Base-by-base conservation (phyloP, 1,284 basidiomycete species). In the Laetiporus sulphureus region DNA sequence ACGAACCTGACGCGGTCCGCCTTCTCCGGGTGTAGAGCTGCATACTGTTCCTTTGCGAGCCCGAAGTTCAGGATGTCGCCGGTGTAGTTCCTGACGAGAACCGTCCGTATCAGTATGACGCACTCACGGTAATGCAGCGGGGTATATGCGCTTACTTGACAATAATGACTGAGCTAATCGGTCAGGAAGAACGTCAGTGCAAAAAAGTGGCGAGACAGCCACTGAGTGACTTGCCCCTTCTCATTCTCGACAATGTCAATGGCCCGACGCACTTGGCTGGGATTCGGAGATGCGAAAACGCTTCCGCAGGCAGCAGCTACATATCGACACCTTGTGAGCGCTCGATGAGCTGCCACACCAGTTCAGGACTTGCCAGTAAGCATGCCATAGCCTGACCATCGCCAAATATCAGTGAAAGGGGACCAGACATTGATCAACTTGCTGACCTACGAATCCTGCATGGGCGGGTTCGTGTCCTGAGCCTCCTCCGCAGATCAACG, bases 1-100 rank as follows among this genome's bases (percentile, higher is more conserved):
- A 95, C 68, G 47, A 96, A 88, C 52, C 79, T 83, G 53, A 93
- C 77, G 23, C 72, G 69, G 37, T 82, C 69, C 0, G 77, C 71
- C 53, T 79, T 83, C 18, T 76, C 72, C 0, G 85, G 79, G 47
- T 89, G 77, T 25, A 72, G 65, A 0, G 87, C 82, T 2, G 83
- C 75, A 54, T 83, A 83, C 48, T 90, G 83, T 60, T 97, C 93
- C 50, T 83, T 90, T 3, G 91, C 91, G 5, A 97, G 74, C 32
- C 93, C 92, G 56, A 97, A 96, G 60, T 94, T 91, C 38, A 97
- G 75, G 12, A 94, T 79, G 56, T 96, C 91, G 21, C 91, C 90
- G 0, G 91, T 93, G 58, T 90, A 90, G 52, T 88, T 89, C 57
- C 83, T 87, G 22, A 38, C 7, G 38, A 21, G 13, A 16, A 36